These are phyloP conservation scores for Magnolia changhungtana DNA, from an alignment of 164 flowering plant genomes.

Conservation along the genomic window DNA sequence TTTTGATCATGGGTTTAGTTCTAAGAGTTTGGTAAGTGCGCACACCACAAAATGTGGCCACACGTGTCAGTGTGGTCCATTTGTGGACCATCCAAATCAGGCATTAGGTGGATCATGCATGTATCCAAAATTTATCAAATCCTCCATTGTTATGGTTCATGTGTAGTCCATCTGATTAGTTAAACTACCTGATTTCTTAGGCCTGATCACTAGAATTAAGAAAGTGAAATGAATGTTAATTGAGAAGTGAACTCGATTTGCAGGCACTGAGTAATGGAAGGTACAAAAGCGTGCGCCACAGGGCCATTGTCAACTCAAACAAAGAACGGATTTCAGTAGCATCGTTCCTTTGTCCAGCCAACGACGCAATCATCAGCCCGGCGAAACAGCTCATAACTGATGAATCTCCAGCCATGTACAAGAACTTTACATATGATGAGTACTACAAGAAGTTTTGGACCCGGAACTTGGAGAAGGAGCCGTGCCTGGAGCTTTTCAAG, in stretches of 20 bases:
- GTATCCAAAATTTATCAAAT: too few relatives aligned
- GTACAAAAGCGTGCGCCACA: conserved; percentile 75
- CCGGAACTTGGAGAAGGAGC: conserved; percentile 57
- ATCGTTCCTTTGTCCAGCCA: conserved; percentile 58
- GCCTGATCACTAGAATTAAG: too few relatives aligned
- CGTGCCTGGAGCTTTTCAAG: conserved; percentile 71
- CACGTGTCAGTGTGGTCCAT: not conserved
- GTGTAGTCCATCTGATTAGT: too few relatives aligned
- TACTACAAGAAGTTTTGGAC: conserved; percentile 77
- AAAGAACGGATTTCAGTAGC: conserved; percentile 62
- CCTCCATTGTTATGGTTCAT: not conserved
- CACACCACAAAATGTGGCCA: not conserved
- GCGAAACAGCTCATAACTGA: conserved; percentile 34
- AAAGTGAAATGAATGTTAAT: not conserved
- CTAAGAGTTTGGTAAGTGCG: not conserved
- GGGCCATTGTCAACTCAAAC: conserved; percentile 59
- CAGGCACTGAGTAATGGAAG: conserved; percentile 74
- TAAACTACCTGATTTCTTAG: too few relatives aligned
- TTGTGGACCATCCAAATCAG: not conserved
- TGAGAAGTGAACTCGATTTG: not conserved
- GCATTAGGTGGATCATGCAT: not conserved
- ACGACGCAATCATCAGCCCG: conserved; percentile 45
- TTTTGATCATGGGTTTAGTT: not conserved
- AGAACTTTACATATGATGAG: conserved; percentile 60
- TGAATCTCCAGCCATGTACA: conserved; percentile 36